Base-by-base conservation (phyloP, 495 filamentous ascomycete species). In the Lophium mytilinum region DNA sequence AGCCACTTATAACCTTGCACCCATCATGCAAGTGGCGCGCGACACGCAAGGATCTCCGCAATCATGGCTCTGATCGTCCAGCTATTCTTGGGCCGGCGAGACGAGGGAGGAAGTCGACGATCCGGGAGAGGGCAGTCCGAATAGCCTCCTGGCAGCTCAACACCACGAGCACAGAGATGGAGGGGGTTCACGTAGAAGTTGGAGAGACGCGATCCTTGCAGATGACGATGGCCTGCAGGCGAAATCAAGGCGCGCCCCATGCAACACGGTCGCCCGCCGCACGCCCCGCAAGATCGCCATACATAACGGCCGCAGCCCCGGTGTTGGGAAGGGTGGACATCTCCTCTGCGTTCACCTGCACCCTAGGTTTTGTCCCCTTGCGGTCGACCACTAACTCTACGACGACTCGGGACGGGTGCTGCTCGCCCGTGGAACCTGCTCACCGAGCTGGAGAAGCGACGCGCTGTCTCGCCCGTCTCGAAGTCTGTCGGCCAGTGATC, bases 351-450 rank as follows among this genome's bases (percentile, higher is more conserved):
- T 30, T 39, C 49, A 33, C 40, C 48, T 54, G 49, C 35, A 53
- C 49, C 46, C 56, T 55, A 61, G 62, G 58, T 42, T 10, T 54
- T 60, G 57, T 52, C 35, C 62, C 62, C 62, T 65, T 65, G 62
- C 62, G 62, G 42, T 52, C 50, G 62, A 47, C 53, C 56, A 64
- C 35, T 30, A 60, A 64, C 35, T 30, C 19, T 37, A 43, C 56
- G 24, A 47, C 54, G 45, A 39, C 55, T 30, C 8, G 30, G 45
- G 21, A 24, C 45, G 21, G 18, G 21, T 24, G 10, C 17, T 18
- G 33, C 15, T 18, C 18, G 8, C 9, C 14, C 45, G 45, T 48
- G 21, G 21, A 30, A 48, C 45, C 45, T 14, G 45, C 45, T 48
- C 45, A 14, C 7, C 21, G 45, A 48, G 45, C 21, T n/a, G 12